These are phyloP conservation scores for Syzygium malaccense DNA, from an alignment of 441 rosid species.

Conservation along the genomic window DNA sequence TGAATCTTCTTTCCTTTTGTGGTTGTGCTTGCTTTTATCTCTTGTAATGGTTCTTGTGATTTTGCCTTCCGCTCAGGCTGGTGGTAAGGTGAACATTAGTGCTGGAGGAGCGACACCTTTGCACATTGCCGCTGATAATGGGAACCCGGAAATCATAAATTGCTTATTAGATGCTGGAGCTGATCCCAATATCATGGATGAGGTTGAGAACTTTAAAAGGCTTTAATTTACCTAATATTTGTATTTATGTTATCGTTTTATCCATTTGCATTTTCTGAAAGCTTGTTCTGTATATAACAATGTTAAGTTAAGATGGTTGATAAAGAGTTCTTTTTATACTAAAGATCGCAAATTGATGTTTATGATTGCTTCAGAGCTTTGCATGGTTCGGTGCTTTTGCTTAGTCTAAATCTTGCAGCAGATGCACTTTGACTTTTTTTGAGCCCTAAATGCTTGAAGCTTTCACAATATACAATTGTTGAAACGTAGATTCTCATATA, in stretches of 20 bases:
- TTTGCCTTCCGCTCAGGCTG: constrained; percentile 43
- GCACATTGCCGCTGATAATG: constrained; percentile 85
- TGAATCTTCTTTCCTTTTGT: background rate
- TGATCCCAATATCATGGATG: constrained; percentile 70
- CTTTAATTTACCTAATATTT: background rate
- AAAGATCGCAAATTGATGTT: background rate
- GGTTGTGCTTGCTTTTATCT: background rate
- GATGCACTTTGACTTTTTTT: background rate
- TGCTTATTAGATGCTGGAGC: constrained; percentile 78
- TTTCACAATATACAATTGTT: background rate
- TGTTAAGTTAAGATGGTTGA: background rate
- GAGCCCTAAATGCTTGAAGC: background rate
- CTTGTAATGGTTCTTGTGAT: background rate
- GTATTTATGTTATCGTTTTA: background rate
- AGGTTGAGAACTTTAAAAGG: constrained; percentile 30
- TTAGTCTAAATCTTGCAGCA: background rate
- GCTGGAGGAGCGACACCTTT: constrained; percentile 95
- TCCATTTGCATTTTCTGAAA: background rate
- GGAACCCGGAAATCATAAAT: constrained; percentile 57
- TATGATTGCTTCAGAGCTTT: background rate
- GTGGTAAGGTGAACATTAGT: constrained; percentile 63
- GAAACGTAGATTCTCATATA: background rate
- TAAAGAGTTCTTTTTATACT: background rate
- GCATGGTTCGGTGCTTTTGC: background rate
- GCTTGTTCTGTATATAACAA: background rate